Base-by-base conservation (phyloP, 2,329 filamentous ascomycete genomes). In the Knufia fluminis region DNA sequence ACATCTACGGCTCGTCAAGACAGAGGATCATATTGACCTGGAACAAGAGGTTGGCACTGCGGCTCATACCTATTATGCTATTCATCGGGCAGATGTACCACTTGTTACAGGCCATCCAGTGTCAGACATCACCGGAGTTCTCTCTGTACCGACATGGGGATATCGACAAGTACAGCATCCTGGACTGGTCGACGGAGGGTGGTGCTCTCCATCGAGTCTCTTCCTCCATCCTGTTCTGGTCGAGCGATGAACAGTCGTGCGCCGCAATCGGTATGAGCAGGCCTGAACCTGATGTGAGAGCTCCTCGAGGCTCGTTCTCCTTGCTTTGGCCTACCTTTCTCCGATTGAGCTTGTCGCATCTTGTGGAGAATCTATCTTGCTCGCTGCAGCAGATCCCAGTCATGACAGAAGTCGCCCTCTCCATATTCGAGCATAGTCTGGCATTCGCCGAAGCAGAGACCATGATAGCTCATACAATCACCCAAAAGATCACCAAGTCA, bases 391-490 rank as follows among this genome's bases (percentile, higher is more conserved):
- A 91, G 26, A 80, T 85, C 2, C 78, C 80, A 2, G 78, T 87
- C 0, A 79, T 85, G 54, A 84, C 86, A 0, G 92, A 97, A 68
- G 94, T 88, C 1, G 90, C 89, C 16, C 95, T 97, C 86, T 95
- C 90, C 0, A 78, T 96, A 1, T 95, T 97, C 60, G 92, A 98
- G 64, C 90, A 96, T 62, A 96, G 90, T 0, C 74, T 98, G 7
- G 91, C 91, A 2, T 98, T 97, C 68, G 88, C 91, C 9, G 92
- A 98, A 66, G 91, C 91, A 7, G 92, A 98, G 64, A 84, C 86
- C 24, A 85, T 90, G 55, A 82, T 96, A 40, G 83, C 82, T 59
- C 86, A 83, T 56, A 85, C 89, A 45, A 77, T 95, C 12, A 39
- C 35, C n/a, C 24, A 31, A 10, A 48, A 22, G 20, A 12, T 48